Evolutionary conservation across 306 rosid genomes (phyloP), one percentile per base, ranked within the genome.

Genomic region (Glycine soja): DNA sequence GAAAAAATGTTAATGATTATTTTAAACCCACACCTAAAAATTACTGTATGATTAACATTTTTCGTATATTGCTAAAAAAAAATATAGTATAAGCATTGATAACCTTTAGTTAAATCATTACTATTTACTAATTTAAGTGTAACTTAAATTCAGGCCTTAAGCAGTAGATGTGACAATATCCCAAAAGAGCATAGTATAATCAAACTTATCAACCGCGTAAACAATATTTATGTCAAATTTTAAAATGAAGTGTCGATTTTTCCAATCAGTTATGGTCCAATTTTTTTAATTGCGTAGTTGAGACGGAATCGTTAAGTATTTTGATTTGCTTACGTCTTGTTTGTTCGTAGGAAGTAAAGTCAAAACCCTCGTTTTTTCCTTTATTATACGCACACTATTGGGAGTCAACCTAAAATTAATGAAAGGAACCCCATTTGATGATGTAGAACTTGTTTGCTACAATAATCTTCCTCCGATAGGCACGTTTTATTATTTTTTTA

Each of bases 401-500:
- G 11, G 13, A 42, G 62, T 72, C 65, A 72, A 72, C 83, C 61
- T 6, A 71, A 53, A 71, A 46, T 64, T 54, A 78, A 74, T 66
- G 57, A 65, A 54, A 78, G 64, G 46, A 81, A 71, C 69, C 66
- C 46, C 18, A 46, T 32, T 45, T 79, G 47, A 70, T 57, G 77
- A 50, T 19, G 36, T 6, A 15, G 61, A 81, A n/a, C 40, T 50
- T 56, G 54, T 42, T 71, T 67, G 70, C 72, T 77, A 36, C 34
- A 78, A 43, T 32, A 73, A 70, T 52, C 72, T 54, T 48, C 18
- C 66, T 5, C 9, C 15, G 19, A 61, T 68, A 32, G 38, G 53
- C 40, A 52, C 65, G 70, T 77, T 62, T 68, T 48, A 46, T 50
- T 1, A 4, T n/a, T 53, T 24, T 14, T 24, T 3, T 3, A 43